Base-by-base conservation (phyloP, 441 rosid species). In the Brassica balearica region DNA sequence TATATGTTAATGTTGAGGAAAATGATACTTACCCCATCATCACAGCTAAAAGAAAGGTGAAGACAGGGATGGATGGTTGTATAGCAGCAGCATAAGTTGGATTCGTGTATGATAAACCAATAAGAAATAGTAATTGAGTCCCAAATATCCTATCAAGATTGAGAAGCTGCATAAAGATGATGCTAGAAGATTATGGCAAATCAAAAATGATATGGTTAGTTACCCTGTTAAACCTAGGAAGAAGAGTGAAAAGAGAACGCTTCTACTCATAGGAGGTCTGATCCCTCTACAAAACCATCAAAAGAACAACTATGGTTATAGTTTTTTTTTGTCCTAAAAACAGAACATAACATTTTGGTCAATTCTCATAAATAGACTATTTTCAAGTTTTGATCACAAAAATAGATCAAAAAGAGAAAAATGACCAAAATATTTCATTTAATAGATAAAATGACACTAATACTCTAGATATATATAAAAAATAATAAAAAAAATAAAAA, bases 21-120 rank as follows among this genome's bases (percentile, higher is more conserved):
- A 64, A 38, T 68, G 4, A 68, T 20, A 77, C 88, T 86, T 69
- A 95, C 99, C 99, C 95, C 97, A 92, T 92, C 83, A 89, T 81
- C 36, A 92, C 89, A 71, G 98, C 98, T 19, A 95, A 85, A 69
- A 93, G 78, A 79, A 92, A 93, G 23, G 99, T 95, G 71, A 95
- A 95, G 72, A 95, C 98, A 32, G 99, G 99, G 68, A 95, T 93
- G 0, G 99, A 82, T 75, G 98, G 99, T 82, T 95, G 99, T 77
- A 83, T 88, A 36, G 98, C 98, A 72, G 99, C 97, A 5, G 99
- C 99, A 79, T 92, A 92, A 32, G 97, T 91, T 76, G 99, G 98
- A 90, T 89, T 95, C 22, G 97, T 95, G 85, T 91, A 92, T 68
- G 91, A 86, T 77, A 95, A 92, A 84, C 99, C 99, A 65, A 95